phyloP scores from a whole-genome alignment of 208 protist genomes.

The Leishmania arabica region DNA sequence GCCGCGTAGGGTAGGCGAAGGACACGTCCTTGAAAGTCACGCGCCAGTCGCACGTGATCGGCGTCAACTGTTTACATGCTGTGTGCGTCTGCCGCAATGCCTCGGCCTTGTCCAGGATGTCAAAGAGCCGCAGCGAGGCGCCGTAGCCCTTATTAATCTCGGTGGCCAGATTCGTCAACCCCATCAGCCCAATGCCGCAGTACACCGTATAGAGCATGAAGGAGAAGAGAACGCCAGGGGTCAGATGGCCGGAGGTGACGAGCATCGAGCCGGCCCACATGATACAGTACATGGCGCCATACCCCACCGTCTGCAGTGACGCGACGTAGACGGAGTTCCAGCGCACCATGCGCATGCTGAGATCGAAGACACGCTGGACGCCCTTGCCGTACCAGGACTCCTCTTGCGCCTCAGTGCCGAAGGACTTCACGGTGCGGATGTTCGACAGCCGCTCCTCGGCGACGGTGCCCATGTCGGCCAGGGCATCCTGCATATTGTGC shows the following conservation, averaged over 20 bases:
- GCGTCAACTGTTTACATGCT: conserved; percentile 44
- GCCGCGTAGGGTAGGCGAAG: conserved; percentile 88
- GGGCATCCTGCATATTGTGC: conserved; percentile 77
- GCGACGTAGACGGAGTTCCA: conserved; percentile 80
- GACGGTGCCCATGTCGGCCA: conserved; percentile 77
- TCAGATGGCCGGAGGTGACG: conserved; percentile 69
- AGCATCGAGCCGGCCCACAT: conserved; percentile 90
- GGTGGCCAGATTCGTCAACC: conserved; percentile 78
- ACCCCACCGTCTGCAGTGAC: conserved; percentile 82
- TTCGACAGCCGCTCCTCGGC: conserved; percentile 83
- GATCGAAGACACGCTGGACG: conserved; percentile 63
- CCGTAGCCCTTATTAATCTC: conserved; percentile 91
- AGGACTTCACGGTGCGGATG: conserved; percentile 85
- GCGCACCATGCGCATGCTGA: conserved; percentile 72
- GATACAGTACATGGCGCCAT: conserved; percentile 83
- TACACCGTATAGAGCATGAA: conserved; percentile 92
- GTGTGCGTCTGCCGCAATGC: conserved; percentile 38
- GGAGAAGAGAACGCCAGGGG: conserved; percentile 86
- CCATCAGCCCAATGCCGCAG: conserved; percentile 85
- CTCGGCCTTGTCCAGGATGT: conserved; percentile 79
- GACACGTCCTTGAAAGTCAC: conserved; percentile 68
- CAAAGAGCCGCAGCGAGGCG: conserved; percentile 77
- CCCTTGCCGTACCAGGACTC: conserved; percentile 76
- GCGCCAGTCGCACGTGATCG: conserved; percentile 52
- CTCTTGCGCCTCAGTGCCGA: conserved; percentile 68